Base-by-base conservation (phyloP, 768 basidiomycete species). In the Russula earlei region DNA sequence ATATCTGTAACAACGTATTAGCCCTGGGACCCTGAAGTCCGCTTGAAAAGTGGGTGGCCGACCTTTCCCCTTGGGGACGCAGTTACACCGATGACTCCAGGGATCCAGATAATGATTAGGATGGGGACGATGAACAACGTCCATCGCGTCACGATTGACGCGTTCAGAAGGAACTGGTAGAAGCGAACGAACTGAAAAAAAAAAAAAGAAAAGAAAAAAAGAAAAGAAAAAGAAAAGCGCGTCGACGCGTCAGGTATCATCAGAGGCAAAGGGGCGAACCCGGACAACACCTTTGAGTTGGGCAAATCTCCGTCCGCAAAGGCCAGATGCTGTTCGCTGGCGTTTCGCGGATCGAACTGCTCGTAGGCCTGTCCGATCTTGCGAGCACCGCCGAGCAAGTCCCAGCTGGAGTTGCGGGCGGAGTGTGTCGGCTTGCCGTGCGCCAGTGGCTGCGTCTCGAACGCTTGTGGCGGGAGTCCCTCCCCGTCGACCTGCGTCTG, bases 131-230 rank as follows among this genome's bases (percentile, higher is more conserved):
- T 88, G 71, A 84, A 85, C 29, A 91, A 59, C 20, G 81, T 73
- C 89, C 89, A 91, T 36, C 90, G 79, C 8, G 87, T 84, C 45
- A 89, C 74, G 66, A 91, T 83, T 2, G 86, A 87, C 19, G 79
- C 79, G 64, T 84, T 84, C 49, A 91, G 65, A 9, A 91, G 75
- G 68, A 85, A 91, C 60, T 84, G 74, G 70, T 90, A 91, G 4
- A 85, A 66, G 62, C 75, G 79, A 0, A 78, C 70, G 40, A 85
- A 66, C 85, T 87, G 49, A 54, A 6, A 29, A 15, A 27, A n/a
- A n/a, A n/a, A n/a, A n/a, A n/a, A n/a, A n/a, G n/a, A n/a, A n/a
- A n/a, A n/a, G n/a, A n/a, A n/a, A n/a, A n/a, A n/a, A n/a, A n/a
- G n/a, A n/a, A n/a, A n/a, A n/a, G n/a, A n/a, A n/a, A n/a, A n/a